Evolutionary conservation across 2,329 filamentous ascomycete genomes (phyloP).

Genomic region (Xenoacremonium recifei): DNA sequence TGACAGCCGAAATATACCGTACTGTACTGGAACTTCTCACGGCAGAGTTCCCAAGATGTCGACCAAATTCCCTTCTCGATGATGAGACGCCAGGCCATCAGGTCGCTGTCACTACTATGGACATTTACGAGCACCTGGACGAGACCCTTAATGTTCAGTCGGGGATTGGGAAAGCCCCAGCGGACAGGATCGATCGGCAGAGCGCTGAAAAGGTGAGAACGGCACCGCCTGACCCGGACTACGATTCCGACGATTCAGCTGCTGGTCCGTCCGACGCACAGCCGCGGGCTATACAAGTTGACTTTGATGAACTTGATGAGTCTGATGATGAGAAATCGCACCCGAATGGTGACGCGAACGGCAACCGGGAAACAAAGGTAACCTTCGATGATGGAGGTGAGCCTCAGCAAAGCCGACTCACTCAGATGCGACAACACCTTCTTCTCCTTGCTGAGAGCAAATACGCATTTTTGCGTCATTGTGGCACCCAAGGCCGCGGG

Average conservation of each 20-base stretch:
- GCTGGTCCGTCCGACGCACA: conserved; percentile 20
- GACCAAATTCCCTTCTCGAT: conserved; percentile 47
- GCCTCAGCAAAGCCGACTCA: conserved; percentile 46
- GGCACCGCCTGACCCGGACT: conserved; percentile 34
- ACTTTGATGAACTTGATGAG: conserved; percentile 36
- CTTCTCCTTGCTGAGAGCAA: conserved; percentile 68
- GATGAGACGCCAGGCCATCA: conserved; percentile 30
- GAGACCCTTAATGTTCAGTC: conserved; percentile 51
- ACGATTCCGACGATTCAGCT: conserved; percentile 36
- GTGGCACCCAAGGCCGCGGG: conserved; percentile 60
- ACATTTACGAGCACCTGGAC: conserved; percentile 55
- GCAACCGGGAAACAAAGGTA: conserved; percentile 40
- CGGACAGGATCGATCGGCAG: conserved; percentile 44
- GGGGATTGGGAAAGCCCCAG: conserved; percentile 57
- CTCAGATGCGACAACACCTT: conserved; percentile 71
- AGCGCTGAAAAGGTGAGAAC: conserved; percentile 49
- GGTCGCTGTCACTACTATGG: conserved; percentile 48
- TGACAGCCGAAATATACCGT: conserved; percentile 76
- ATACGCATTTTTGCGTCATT: conserved; percentile 66
- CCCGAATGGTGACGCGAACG: conserved; percentile 27
- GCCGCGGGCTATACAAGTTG: conserved; percentile 14
- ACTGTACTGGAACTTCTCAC: conserved; percentile 71
- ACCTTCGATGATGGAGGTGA: conserved; percentile 50
- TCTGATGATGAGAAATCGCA: conserved; percentile 29
- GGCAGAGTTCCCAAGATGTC: conserved; percentile 65